Conservation (phyloP, 2,329 filamentous ascomycete species). For the Colletotrichum lupini region DNA sequence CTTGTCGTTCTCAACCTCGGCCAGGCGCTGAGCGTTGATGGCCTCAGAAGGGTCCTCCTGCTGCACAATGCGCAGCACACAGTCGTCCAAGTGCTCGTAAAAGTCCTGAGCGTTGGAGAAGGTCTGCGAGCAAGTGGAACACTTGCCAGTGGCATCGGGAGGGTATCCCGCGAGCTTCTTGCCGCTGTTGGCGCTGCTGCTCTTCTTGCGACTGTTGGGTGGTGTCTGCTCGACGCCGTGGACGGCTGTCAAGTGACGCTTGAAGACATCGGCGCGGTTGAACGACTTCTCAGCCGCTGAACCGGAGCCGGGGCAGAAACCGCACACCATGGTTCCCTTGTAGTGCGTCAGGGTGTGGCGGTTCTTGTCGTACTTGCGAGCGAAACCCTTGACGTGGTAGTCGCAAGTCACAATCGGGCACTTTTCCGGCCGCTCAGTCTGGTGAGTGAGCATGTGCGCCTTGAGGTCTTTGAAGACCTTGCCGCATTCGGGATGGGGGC, state of each 20-base stretch:
- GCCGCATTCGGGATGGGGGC: slow-evolving; percentile 86
- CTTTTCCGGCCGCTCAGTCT: slow-evolving; percentile 91
- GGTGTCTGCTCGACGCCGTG: slow-evolving; percentile 94
- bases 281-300: slow-evolving; percentile 94
- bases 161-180: slow-evolving; percentile 79
- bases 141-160: slow-evolving; percentile 88
- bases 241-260: slow-evolving; percentile 89
- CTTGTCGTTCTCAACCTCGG: slow-evolving; percentile 73
- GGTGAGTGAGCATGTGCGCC: slow-evolving; percentile 94
- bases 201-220: slow-evolving; percentile 88
- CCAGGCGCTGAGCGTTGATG: slow-evolving; percentile 74
- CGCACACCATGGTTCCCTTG: slow-evolving; percentile 97
- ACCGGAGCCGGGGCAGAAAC: slow-evolving; percentile 90
- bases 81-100: slow-evolving; percentile 93
- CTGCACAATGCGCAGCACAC: slow-evolving; percentile 77
- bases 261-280: slow-evolving; percentile 95
- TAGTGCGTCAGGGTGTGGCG: slow-evolving; percentile 94
- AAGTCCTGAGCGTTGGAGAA: slow-evolving; percentile 97
- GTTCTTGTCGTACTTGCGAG: slow-evolving; percentile 97
- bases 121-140: slow-evolving; percentile 90
- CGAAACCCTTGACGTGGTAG: slow-evolving; percentile 92
- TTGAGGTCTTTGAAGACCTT: slow-evolving; percentile 91
- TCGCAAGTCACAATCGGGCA: slow-evolving; percentile 93
- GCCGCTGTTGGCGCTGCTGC: slow-evolving; percentile 51
- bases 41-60: slow-evolving; percentile 77